phyloP scores from a whole-genome alignment of 768 basidiomycete genomes.

The Pleurotus salmoneostramineus region DNA sequence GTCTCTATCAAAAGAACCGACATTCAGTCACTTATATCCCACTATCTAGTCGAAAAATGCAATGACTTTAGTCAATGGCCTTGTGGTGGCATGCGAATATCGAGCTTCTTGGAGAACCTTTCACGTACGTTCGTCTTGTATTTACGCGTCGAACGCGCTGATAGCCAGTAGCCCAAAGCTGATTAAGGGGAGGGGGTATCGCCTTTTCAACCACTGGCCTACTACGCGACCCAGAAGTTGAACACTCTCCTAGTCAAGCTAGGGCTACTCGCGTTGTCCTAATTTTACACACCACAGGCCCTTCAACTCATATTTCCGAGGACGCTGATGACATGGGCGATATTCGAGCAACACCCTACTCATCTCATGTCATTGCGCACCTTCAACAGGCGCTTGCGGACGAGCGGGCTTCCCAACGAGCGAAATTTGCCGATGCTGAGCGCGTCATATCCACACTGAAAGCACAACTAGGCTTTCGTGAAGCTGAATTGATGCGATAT shows the following conservation, averaged over 20 bases:
- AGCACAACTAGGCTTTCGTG: slow-evolving; percentile 53
- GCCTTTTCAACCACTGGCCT: slow-evolving; percentile 27
- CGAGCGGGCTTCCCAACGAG: slow-evolving; percentile 39
- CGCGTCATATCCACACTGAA: slow-evolving; percentile 39
- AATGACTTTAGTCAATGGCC: slow-evolving; percentile 45
- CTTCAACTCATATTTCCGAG: background rate
- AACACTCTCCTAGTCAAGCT: too few relatives aligned
- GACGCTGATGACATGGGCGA: background rate
- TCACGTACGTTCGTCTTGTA: too few relatives aligned
- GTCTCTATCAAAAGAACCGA: background rate
- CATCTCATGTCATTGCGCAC: slow-evolving; percentile 11
- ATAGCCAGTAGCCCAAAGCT: too few relatives aligned
- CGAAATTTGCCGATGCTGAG: slow-evolving; percentile 35
- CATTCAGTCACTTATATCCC: background rate
- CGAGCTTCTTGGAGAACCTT: slow-evolving; percentile 22
- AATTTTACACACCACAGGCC: too few relatives aligned
- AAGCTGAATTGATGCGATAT: slow-evolving; percentile 46
- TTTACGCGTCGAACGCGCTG: too few relatives aligned
- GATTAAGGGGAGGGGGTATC: too few relatives aligned
- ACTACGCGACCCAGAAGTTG: background rate
- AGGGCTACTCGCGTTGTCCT: too few relatives aligned
- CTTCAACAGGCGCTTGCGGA: slow-evolving; percentile 4
- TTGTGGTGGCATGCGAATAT: slow-evolving; percentile 35
- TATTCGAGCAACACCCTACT: background rate
- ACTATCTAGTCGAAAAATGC: slow-evolving; percentile 35